Base-by-base conservation (phyloP, 192 early-diverging fungal genomes). In the Jimgerdemannia flammicorona region DNA sequence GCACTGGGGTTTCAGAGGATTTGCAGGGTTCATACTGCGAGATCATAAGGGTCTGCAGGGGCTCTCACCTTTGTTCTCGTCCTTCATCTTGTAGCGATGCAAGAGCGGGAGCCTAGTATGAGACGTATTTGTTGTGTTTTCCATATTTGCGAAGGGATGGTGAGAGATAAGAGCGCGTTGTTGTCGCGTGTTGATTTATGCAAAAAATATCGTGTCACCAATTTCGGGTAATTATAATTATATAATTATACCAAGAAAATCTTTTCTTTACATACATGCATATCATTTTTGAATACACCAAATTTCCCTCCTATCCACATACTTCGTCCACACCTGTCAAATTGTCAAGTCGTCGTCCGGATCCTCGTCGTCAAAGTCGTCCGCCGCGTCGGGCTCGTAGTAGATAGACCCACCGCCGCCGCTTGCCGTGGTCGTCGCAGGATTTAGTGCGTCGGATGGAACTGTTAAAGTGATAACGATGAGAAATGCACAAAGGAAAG, bases 331-430 rank as follows among this genome's bases (percentile, higher is more conserved):
- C 29, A 29, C 29, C 29, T 1, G 29, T 84, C 84, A 97, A 70
- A 97, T 94, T 70, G 92, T 91, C 44, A 97, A 85, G 84, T 97
- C 95, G 69, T 94, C 95, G 80, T 97, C 95, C 7, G 94, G 94
- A 77, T 97, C 95, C 69, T 96, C 95, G 43, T 91, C 89, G 79
- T 97, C 96, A 87, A 92, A 94, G 75, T 97, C 96, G 73, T 97
- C 95, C 4, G 87, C 88, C 14, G 90, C 91, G 76, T 95, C 96
- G 20, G 92, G 90, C 69, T 94, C 91, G 78, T 97, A 97, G 71
- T 87, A 90, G 72, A 95, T 91, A 39, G 90, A 85, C 10, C 90
- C 91, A 63, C 80, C 81, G 11, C 49, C 68, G 65, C 40, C 71
- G 19, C 19, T 69, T 64, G 44, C 43, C 9, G 40, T 40, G 49